A percentile compares a stretch with the other conserved stretches of the same genome.
phyloP scores from a whole-genome alignment of 345 rosid genomes.

The Mallotus nudiflorus region DNA sequence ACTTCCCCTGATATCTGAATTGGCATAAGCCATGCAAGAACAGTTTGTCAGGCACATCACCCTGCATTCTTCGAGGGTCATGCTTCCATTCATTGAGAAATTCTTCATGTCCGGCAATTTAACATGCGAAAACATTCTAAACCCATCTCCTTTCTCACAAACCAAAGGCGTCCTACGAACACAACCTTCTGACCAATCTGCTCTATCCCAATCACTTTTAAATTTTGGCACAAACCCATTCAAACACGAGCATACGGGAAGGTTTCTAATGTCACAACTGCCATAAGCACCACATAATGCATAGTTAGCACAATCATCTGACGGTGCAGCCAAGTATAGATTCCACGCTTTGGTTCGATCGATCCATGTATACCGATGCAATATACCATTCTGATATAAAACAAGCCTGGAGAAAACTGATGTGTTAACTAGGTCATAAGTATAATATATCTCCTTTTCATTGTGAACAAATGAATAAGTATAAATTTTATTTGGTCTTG shows the following conservation, averaged over 20 bases:
- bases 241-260: constrained; percentile 22
- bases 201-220: constrained; percentile 1
- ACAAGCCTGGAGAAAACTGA: background rate
- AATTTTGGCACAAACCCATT: constrained; percentile 13
- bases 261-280: background rate
- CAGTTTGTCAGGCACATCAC: constrained; percentile 21
- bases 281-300: constrained; percentile 22
- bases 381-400: background rate
- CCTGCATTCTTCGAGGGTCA: constrained; percentile 17
- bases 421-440: background rate
- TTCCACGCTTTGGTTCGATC: background rate
- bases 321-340: background rate
- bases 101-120: constrained; percentile 22
- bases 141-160: constrained; percentile 13
- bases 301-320: constrained; percentile 18
- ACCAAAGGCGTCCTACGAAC: constrained; percentile 7
- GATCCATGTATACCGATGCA: constrained; percentile 5
- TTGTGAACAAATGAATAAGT: background rate
- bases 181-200: constrained; percentile 23
- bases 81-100: background rate
- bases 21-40: constrained; percentile 28
- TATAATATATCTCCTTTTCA: constrained; percentile 2
- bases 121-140: background rate
- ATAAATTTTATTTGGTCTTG: background rate
- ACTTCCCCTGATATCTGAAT: constrained; percentile 13